Evolutionary conservation across 352 stramenopile genomes (phyloP).

Genomic region (Globisporangium spiculum): DNA sequence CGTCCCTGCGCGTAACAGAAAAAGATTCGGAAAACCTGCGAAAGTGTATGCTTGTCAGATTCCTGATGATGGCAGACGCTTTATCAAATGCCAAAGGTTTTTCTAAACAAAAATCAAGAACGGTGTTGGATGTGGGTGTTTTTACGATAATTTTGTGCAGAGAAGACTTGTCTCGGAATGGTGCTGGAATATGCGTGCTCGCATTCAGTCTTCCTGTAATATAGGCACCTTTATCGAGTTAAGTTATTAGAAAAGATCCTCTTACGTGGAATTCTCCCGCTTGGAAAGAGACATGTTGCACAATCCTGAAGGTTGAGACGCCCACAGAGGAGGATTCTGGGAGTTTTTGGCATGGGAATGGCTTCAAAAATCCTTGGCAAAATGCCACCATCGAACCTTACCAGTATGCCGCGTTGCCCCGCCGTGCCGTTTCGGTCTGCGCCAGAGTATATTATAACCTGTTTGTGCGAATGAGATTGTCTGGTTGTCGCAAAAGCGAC

Average conservation of each 20-base stretch:
- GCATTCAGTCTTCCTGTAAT: background rate
- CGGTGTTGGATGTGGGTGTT: background rate
- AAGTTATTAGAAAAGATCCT: background rate
- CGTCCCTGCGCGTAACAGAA: background rate
- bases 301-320: background rate
- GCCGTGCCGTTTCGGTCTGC: background rate
- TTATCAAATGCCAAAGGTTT: background rate
- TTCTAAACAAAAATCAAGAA: background rate
- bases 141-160: background rate
- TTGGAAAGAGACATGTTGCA: background rate
- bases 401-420: background rate
- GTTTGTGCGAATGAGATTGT: background rate
- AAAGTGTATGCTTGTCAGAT: background rate
- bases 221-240: background rate
- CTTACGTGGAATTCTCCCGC: background rate
- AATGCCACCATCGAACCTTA: too few species aligned
- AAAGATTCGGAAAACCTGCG: conserved; percentile 11
- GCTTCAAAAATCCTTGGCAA: background rate
- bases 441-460: background rate
- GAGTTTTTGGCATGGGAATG: background rate
- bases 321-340: background rate
- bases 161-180: background rate
- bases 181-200: background rate
- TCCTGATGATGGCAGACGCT: background rate
- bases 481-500: background rate